Base-by-base conservation (phyloP, 768 basidiomycete genomes). In the Lactarius akahatsu region DNA sequence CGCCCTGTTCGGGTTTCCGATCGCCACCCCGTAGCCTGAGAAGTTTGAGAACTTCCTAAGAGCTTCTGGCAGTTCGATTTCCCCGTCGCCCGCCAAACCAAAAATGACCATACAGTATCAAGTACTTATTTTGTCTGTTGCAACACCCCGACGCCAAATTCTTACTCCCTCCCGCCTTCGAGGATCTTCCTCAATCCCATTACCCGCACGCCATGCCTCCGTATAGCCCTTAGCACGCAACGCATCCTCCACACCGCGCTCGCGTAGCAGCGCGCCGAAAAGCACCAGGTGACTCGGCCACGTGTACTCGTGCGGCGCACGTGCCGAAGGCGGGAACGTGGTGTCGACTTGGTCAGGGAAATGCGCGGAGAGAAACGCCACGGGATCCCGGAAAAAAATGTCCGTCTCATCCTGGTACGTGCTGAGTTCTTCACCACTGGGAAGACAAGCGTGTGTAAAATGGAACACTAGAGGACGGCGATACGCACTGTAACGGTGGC, bases 241-340 rank as follows among this genome's bases (percentile, higher is more conserved):
- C 30, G 86, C 28, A 2, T 75, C 69, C 55, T 75, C 72, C 1
- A 93, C 79, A 2, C 81, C 84, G 11, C 79, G 75, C 59, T 83
- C 77, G 6, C 79, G 75, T 52, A 96, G 78, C 55, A 98, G 77
- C n/a, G 82, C 82, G 5, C 92, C 93, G 73, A 98, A 98, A 61
- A 95, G 78, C 3, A 94, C 84, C 16, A 98, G 71, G 75, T 94
- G 86, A 54, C 81, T 83, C 0, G 96, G 94, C 91, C 92, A 95
- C 66, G 85, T 78, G 67, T 95, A 91, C 36, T 34, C 62, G 62
- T 62, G 72, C 87, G 91, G 92, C 0, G 73, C 73, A 36, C 77
- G 70, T 10, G 38, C 23, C 0, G 90, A 91, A 7, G 80, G 78
- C 0, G 91, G 91, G 72, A 92, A 95, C 0, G 76, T 65, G 0